Evolutionary conservation across 257 asterid genomes (phyloP), one percentile per base, ranked within the genome.

Genomic region (Rehmannia glutinosa): DNA sequence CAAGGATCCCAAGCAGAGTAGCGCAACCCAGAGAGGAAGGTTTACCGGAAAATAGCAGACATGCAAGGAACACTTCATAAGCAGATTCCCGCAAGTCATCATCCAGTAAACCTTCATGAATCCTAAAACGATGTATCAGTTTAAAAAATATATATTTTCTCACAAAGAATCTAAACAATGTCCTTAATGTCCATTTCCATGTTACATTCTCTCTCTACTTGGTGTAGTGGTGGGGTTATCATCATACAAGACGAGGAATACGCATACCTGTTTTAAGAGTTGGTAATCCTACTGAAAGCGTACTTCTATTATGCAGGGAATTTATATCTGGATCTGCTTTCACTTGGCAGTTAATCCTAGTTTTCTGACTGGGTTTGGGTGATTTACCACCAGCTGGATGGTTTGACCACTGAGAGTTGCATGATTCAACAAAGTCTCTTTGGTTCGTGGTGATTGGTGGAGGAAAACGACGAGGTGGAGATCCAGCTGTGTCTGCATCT

Each of bases 71-170:
- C 61, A 87, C 90, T 88, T 90, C 96, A 62, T 90, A 93, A 53
- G 97, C 96, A 66, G 96, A 77, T 80, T 90, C 97, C 83, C 92
- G 83, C 86, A 93, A 76, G 81, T 93, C 95, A 68, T 93, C 96
- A 30, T 86, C 99, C 82, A 70, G 80, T 76, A 93, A 80, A 75
- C 96, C 97, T 93, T 93, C 93, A 93, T 28, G 61, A 81, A 73
- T 62, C 89, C 96, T 84, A 78, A 81, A 81, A 68, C 62, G 70
- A 73, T 82, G 84, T 73, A 88, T 93, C 99, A 93, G 92, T 85
- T 86, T 78, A 81, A n/a, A 33, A 15, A 65, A 33, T 46, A 16
- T 17, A 46, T 20, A 45, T 45, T 12, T 21, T 23, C 3, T 21
- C 12, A 17, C 65, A 68, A 68, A 32, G 8, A 10, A 23, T 32